Evolutionary conservation across 345 rosid species (phyloP).

Genomic region (Corchorus olitorius): DNA sequence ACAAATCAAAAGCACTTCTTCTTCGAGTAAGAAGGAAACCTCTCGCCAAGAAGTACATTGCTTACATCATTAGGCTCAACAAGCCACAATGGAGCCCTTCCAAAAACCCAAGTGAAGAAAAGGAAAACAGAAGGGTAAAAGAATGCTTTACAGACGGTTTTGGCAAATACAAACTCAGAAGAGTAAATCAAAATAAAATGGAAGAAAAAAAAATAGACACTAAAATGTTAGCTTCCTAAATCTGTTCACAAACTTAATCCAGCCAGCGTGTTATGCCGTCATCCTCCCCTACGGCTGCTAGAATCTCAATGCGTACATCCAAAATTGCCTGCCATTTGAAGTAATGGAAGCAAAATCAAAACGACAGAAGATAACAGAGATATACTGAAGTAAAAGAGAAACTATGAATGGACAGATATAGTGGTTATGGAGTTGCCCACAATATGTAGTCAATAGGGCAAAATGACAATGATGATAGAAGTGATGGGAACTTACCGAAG

Average conservation of each 20-base stretch:
- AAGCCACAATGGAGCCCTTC: conserved; percentile 2
- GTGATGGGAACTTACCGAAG: conserved; percentile 47
- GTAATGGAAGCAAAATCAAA: conserved; percentile 13
- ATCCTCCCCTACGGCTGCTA: conserved; percentile 77
- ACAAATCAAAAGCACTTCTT: not conserved
- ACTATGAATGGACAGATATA: not conserved
- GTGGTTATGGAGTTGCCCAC: not conserved
- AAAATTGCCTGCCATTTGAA: conserved; percentile 68
- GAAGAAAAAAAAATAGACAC: not conserved
- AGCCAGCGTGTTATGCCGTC: conserved; percentile 95
- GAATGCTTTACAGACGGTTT: conserved; percentile 44
- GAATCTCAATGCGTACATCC: conserved; percentile 76
- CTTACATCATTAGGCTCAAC: conserved; percentile 12
- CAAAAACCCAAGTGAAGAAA: not conserved
- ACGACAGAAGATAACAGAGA: not conserved
- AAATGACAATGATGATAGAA: not conserved
- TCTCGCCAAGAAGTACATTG: conserved; percentile 9
- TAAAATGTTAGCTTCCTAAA: conserved; percentile 7
- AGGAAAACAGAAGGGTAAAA: not conserved
- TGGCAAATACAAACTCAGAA: conserved; percentile 24
- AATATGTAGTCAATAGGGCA: conserved; percentile 7
- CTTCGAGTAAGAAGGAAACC: not conserved
- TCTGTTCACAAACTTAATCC: conserved; percentile 45
- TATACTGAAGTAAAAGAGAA: not conserved
- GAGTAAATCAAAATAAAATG: not conserved